Base-by-base conservation (phyloP, 164 flowering plant species). In the Vitis rupestris region DNA sequence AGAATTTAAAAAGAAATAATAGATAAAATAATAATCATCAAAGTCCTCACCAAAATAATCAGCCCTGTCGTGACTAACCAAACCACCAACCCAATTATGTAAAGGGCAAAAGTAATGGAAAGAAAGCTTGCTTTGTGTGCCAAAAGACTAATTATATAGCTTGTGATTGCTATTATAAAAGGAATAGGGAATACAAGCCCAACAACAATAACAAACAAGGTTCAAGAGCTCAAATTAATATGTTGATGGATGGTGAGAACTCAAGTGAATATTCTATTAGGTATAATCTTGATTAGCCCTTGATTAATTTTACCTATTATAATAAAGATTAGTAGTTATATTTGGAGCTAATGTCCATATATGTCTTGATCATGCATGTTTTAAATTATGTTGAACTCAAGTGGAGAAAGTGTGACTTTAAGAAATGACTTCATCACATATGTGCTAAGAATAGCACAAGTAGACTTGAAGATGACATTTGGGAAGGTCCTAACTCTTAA, bases 301-400 rank as follows among this genome's bases (percentile, higher is more conserved):
- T 31, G 44, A 53, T 53, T 53, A 53, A 53, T 53, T 4, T 11
- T 13, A 53, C 17, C 6, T 53, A 11, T 53, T 3, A 13, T 1
- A 53, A 12, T 4, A 53, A 53, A 13, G 65, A 69, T 61, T 52
- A 55, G 64, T 68, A 54, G 64, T 9, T 58, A 15, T 64, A 68
- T 19, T 68, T 47, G 64, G 64, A 1, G 71, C 71, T 58, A 68
- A 58, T 68, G 54, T 68, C 2, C 56, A 68, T 59, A 54, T 68
- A 10, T 68, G 64, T 59, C 11, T 13, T 58, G 64, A 59, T 58
- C 29, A 27, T 8, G 9, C 3, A 17, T 49, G 15, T 10, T 68
- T 68, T 23, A 13, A 9, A 11, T n/a, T 1, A 27, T 69, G 63
- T 53, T 30, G 10, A 55, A 63, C 10, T 10, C 55, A 15, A 17